Evolutionary conservation across 495 filamentous ascomycete species (phyloP).

Genomic region (Amphirosellinia nigrospora): DNA sequence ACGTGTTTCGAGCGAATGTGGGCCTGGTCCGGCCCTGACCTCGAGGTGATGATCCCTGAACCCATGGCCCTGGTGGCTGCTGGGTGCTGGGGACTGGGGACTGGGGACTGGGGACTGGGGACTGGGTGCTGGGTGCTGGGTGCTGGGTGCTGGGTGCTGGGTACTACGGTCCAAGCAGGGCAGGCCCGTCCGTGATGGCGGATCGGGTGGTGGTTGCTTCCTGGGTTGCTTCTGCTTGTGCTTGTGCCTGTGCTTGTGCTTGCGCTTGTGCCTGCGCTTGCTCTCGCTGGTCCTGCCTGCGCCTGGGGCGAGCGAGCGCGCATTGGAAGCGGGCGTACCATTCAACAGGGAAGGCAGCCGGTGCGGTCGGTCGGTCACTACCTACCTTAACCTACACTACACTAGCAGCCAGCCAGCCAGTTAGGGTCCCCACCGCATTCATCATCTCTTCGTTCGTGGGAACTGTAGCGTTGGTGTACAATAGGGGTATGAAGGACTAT

Average conservation of each 20-base stretch:
- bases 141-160: slow-evolving; percentile 17
- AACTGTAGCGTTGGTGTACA: slow-evolving; percentile 7
- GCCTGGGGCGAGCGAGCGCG: too few species aligned
- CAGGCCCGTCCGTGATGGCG: slow-evolving; percentile 38
- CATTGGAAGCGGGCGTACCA: slow-evolving; percentile 22
- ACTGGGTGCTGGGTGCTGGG: too few species aligned
- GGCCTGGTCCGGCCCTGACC: slow-evolving; percentile 25
- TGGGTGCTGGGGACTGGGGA: too few species aligned
- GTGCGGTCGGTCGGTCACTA: slow-evolving; percentile 22
- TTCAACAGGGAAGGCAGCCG: slow-evolving; percentile 20
- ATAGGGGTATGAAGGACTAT: slow-evolving; percentile 17
- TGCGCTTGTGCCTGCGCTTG: too few species aligned
- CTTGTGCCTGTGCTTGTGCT: too few species aligned
- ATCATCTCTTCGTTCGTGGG: slow-evolving; percentile 18
- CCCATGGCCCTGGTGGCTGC: slow-evolving; percentile 30
- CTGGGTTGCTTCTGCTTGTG: slow-evolving; percentile 20
- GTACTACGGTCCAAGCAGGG: slow-evolving; percentile 35
- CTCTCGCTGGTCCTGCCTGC: slow-evolving; percentile 21
- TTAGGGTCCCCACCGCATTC: slow-evolving; percentile 16
- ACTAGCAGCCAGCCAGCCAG: slow-evolving; percentile 26
- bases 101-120: too few species aligned
- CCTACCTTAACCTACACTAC: too few species aligned
- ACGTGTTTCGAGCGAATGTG: slow-evolving; percentile 30
- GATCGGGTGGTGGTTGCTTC: slow-evolving; percentile 36
- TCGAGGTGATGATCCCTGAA: slow-evolving; percentile 39